These are phyloP conservation scores for Phytophthora crassamura DNA, from an alignment of 352 stramenopile genomes.

Conservation along the genomic window DNA sequence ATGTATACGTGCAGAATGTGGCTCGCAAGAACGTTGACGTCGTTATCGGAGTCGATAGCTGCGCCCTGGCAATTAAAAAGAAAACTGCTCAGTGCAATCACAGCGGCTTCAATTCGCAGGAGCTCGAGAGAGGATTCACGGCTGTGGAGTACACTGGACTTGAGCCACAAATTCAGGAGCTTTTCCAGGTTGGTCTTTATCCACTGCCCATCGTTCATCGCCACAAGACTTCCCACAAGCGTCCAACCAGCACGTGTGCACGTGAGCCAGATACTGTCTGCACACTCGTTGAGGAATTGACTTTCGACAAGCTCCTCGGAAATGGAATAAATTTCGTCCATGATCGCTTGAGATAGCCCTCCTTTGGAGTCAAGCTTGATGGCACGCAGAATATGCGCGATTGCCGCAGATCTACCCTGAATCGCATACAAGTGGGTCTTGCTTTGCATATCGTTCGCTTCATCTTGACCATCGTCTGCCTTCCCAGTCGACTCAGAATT, in stretches of 20 bases:
- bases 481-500: conserved; percentile 21
- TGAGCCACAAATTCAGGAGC: conserved; percentile 77
- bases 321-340: conserved; percentile 70
- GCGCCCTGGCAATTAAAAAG: conserved; percentile 45
- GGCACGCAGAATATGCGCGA: conserved; percentile 69
- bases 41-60: conserved; percentile 38
- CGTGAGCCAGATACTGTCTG: conserved; percentile 87
- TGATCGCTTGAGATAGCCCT: conserved; percentile 59
- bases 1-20: conserved; percentile 82
- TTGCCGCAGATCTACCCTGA: conserved; percentile 72
- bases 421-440: conserved; percentile 79
- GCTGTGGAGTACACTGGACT: conserved; percentile 79
- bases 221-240: conserved; percentile 72
- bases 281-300: conserved; percentile 78
- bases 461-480: conserved; percentile 35
- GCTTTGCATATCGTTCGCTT: conserved; percentile 53
- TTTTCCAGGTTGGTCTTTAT: conserved; percentile 57
- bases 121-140: conserved; percentile 85
- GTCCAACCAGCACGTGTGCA: conserved; percentile 87
- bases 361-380: conserved; percentile 49
- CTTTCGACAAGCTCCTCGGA: conserved; percentile 80
- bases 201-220: conserved; percentile 74
- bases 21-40: conserved; percentile 63
- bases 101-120: conserved; percentile 82
- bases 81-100: conserved; percentile 75